phyloP scores from a whole-genome alignment of 2,329 filamentous ascomycete species.

The Cladosporium cucumerinum region DNA sequence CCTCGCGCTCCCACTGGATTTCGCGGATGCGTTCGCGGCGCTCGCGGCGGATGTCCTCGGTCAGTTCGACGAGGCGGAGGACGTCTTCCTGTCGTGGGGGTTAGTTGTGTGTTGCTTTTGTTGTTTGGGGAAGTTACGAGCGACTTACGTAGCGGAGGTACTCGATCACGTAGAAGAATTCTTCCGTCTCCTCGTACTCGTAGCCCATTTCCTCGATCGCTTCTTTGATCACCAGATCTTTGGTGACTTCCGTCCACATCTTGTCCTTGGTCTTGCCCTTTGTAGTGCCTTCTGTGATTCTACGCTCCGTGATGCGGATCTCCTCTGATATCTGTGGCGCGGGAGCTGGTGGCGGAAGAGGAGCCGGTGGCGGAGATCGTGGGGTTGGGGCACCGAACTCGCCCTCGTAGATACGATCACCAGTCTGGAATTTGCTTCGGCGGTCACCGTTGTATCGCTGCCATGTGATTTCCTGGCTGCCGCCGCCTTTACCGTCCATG shows the following conservation, averaged over 20 bases:
- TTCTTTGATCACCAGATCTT: slow-evolving; percentile 81
- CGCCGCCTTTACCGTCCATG: slow-evolving; percentile 75
- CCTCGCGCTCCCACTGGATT: slow-evolving; percentile 59
- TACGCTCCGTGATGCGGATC: slow-evolving; percentile 30
- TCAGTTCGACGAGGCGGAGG: slow-evolving; percentile 74
- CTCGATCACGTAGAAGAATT: slow-evolving; percentile 88
- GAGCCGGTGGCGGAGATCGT: slow-evolving; percentile 25
- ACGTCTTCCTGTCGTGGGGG: slow-evolving; percentile 70
- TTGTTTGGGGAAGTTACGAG: slow-evolving; percentile 26
- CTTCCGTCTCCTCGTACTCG: slow-evolving; percentile 83
- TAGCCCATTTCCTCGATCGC: slow-evolving; percentile 83
- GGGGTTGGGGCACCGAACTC: slow-evolving; percentile 37
- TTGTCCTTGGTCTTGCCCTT: slow-evolving; percentile 36
- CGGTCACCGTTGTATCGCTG: slow-evolving; percentile 75
- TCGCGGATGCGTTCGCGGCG: slow-evolving; percentile 58
- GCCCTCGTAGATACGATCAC: slow-evolving; percentile 53
- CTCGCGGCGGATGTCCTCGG: slow-evolving; percentile 73
- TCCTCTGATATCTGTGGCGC: slow-evolving; percentile 38
- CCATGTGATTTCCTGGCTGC: slow-evolving; percentile 73
- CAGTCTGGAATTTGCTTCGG: slow-evolving; percentile 69
- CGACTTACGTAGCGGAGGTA: slow-evolving; percentile 78
- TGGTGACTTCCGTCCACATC: slow-evolving; percentile 97
- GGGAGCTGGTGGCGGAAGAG: slow-evolving; percentile 23
- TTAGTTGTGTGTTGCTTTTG: slow-evolving; percentile 9
- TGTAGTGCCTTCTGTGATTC: slow-evolving; percentile 12